Evolutionary conservation across 495 filamentous ascomycete species (phyloP).

Genomic region (Penicillium diatomitis): DNA sequence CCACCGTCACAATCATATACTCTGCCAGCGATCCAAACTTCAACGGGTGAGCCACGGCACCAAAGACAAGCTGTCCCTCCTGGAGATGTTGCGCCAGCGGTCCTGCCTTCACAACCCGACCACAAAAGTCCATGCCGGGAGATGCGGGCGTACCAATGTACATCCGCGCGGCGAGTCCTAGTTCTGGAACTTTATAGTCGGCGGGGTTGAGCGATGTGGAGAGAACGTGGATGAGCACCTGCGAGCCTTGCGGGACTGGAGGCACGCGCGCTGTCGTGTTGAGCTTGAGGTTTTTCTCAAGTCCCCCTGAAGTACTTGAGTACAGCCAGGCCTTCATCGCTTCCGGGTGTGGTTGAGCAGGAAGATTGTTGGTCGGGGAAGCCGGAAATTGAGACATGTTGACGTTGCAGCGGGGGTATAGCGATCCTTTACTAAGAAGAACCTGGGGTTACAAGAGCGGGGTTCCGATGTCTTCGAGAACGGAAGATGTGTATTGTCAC

Average conservation of each 20-base stretch:
- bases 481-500: too few species aligned
- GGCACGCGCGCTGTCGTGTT: slow-evolving; percentile 36
- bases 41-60: slow-evolving; percentile 27
- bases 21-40: slow-evolving; percentile 46
- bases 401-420: slow-evolving; percentile 8
- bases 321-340: slow-evolving; percentile 61
- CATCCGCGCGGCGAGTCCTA: slow-evolving; percentile 32
- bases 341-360: slow-evolving; percentile 6
- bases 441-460: too few species aligned
- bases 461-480: too few species aligned
- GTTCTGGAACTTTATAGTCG: slow-evolving; percentile 60
- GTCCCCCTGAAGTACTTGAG: slow-evolving; percentile 31
- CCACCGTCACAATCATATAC: slow-evolving; percentile 30
- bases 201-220: slow-evolving; percentile 54
- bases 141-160: slow-evolving; percentile 40
- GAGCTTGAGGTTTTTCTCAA: slow-evolving; percentile 51
- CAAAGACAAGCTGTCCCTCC: slow-evolving; percentile 50
- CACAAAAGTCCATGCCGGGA: slow-evolving; percentile 57
- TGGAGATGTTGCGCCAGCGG: slow-evolving; percentile 25
- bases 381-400: slow-evolving; percentile 16
- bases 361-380: background rate
- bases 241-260: slow-evolving; percentile 21
- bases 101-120: slow-evolving; percentile 42
- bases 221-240: slow-evolving; percentile 50
- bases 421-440: too few species aligned